Conservation (phyloP, 768 basidiomycete species). For the Serendipita sp. region DNA sequence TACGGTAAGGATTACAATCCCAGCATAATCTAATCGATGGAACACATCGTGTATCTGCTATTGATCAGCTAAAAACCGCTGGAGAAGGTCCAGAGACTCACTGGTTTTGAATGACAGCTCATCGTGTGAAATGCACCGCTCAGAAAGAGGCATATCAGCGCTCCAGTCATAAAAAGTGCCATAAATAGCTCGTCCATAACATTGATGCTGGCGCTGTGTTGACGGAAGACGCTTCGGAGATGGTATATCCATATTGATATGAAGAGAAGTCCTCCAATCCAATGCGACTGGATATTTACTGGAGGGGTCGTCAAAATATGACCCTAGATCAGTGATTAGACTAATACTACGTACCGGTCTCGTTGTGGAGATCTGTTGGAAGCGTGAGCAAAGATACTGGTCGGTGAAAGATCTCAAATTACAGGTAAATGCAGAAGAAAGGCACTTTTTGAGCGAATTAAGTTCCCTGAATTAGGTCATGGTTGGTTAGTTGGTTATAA, state of each 20-base stretch:
- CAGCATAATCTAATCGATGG: slow-evolving; percentile 58
- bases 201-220: not conserved
- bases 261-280: not conserved
- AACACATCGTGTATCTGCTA: slow-evolving; percentile 40
- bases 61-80: slow-evolving; percentile 8
- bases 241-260: not conserved
- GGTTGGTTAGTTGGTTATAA: not conserved
- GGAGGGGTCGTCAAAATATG: not conserved
- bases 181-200: not conserved
- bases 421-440: slow-evolving; percentile 52
- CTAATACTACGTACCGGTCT: slow-evolving; percentile 34
- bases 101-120: slow-evolving; percentile 53
- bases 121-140: slow-evolving; percentile 62
- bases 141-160: slow-evolving; percentile 52
- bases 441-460: slow-evolving; percentile 44
- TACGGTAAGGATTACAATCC: slow-evolving; percentile 58
- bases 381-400: slow-evolving; percentile 7
- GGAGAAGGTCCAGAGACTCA: slow-evolving; percentile 20
- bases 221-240: not conserved
- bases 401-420: slow-evolving; percentile 16
- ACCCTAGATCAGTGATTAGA: not conserved
- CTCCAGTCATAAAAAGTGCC: slow-evolving; percentile 47
- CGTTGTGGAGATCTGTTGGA: slow-evolving; percentile 53
- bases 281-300: slow-evolving; percentile 59
- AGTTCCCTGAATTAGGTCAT: slow-evolving; percentile 29